Evolutionary conservation across 164 flowering plant genomes (phyloP), one percentile per base, ranked within the genome.

Genomic region (Nelumbo lutea): DNA sequence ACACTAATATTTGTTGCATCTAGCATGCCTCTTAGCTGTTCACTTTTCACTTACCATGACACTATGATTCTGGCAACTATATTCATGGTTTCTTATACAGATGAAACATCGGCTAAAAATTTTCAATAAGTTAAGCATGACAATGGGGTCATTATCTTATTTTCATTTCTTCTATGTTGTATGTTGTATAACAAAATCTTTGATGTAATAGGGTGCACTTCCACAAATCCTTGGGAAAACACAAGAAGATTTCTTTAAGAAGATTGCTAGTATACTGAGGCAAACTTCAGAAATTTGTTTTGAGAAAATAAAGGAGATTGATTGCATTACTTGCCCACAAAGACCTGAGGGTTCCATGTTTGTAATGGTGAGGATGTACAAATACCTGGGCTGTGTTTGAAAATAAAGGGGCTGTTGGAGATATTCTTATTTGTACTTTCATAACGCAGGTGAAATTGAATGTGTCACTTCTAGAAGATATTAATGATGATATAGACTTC

Each of bases 201-300:
- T 10, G 48, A 6, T 69, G 53, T 74, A 9, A 15, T 79, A 90
- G 96, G 93, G 91, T 2, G 96, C 93, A 41, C 84, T 88, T 10
- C 92, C 93, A 6, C 75, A 64, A 7, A 87, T 90, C 52, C 59
- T 90, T 39, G 82, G 78, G 80, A 75, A 80, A 59, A 86, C 96
- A 10, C 84, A 87, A 40, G 83, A 80, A 50, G 70, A 51, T 14
- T 86, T 84, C 76, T 83, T 81, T 72, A 68, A 42, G 61, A 82
- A 79, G 67, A 84, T 83, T 15, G 67, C 78, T 42, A 72, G 76
- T 9, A 57, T 79, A 52, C 81, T 87, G 70, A 83, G 79, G 76
- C 81, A 86, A 48, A 52, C 82, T 9, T 73, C 86, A n/a, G 84
- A 85, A 11, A 61, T 85, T 15, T 86, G 90, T 59, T 83, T 51